Evolutionary conservation across 805 yeast genomes (phyloP), one percentile per base, ranked within the genome.

Genomic region (Suhomyces prunicola): DNA sequence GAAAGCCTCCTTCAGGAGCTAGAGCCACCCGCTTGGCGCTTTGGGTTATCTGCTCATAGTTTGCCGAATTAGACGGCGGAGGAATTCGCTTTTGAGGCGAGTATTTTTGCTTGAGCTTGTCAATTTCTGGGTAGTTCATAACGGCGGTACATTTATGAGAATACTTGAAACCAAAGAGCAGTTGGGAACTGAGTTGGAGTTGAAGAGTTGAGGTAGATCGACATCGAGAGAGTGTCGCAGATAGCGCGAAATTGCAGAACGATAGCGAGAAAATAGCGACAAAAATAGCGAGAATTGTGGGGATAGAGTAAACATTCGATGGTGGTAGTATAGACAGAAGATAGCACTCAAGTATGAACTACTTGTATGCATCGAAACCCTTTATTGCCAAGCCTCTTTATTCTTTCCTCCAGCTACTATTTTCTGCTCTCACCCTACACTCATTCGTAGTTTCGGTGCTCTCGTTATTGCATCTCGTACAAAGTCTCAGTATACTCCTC

Each of bases 61-160:
- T 15, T 4, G 23, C 47, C 5, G 36, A 33, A 33, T 13, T 33
- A 33, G 36, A 33, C 24, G 45, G 15, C 4, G 47, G 31, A 7
- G 47, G 46, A n/a, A 48, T 49, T 13, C 51, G 42, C 26, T 50
- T 50, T 19, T 23, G 36, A 6, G 52, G 52, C 6, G 52, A 50
- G 29, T 50, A 50, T 29, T 50, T 50, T 15, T 50, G 48, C 15
- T 44, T 50, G 12, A 50, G 39, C 22, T 50, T 50, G 7, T 33
- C 23, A 15, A 26, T 17, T 15, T 50, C 48, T 3, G 52, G 48
- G 26, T 50, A 50, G 19, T 17, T 17, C n/a, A 42, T 41, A 15
- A 29, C 35, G 10, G 26, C 29, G 7, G 50, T 27, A 12, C 17
- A 19, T 33, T 6, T 33, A n/a, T n/a, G 15, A 29, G n/a, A 6